A percentile compares a stretch with the other conserved stretches of the same genome.
Evolutionary conservation across 768 basidiomycete species (phyloP).

Genomic region (Xerocomellus chrysenteron): DNA sequence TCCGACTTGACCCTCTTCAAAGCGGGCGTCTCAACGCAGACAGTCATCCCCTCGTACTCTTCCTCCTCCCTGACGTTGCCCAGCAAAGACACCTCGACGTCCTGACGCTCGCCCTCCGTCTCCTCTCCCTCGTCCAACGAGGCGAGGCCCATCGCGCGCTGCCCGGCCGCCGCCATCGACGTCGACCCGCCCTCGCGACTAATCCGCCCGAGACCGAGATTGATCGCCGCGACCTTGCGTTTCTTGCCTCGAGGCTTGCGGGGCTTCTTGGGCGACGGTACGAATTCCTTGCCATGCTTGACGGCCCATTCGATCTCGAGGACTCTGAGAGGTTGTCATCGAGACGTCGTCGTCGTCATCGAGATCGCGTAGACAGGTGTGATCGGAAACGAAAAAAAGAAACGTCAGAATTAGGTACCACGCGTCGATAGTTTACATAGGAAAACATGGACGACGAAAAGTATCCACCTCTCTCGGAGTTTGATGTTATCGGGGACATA

Average conservation of each 20-base stretch:
- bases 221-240: constrained; percentile 28
- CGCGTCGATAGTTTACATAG: constrained; percentile 50
- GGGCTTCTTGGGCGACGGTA: constrained; percentile 52
- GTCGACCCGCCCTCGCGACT: constrained; percentile 11
- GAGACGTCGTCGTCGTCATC: background rate
- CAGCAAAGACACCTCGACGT: constrained; percentile 13
- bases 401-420: constrained; percentile 42
- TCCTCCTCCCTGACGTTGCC: constrained; percentile 25
- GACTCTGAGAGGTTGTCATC: constrained; percentile 47
- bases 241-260: constrained; percentile 35
- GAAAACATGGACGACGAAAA: constrained; percentile 66
- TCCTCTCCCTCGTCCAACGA: constrained; percentile 44
- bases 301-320: constrained; percentile 81
- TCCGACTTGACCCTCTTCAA: constrained; percentile 27
- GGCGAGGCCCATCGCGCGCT: constrained; percentile 17
- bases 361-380: no score
- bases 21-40: constrained; percentile 23
- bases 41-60: constrained; percentile 26
- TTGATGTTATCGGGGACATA: constrained; percentile 88
- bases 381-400: constrained; percentile 18
- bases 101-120: constrained; percentile 24
- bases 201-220: constrained; percentile 1
- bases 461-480: constrained; percentile 84
- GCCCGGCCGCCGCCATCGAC: constrained; percentile 13
- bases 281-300: constrained; percentile 57